Base-by-base conservation (phyloP, 1,139 yeast species). In the Kazachstania sp. region DNA sequence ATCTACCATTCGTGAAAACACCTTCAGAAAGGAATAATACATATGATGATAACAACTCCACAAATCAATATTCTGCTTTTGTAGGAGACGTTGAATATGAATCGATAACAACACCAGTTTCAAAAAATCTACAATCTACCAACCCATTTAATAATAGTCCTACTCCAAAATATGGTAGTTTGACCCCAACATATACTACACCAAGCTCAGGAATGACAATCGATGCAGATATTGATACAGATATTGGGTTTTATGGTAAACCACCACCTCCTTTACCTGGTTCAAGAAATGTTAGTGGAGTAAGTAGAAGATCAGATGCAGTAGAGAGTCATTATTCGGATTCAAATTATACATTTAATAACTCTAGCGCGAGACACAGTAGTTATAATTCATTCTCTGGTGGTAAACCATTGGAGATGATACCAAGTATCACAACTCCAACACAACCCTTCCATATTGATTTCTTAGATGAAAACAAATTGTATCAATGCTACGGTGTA, bases 401-500 rank as follows among this genome's bases (percentile, higher is more conserved):
- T 20, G 63, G 64, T 13, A 66, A 61, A 44, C 64, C 65, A 3
- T 60, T 78, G 19, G 82, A 82, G 0, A 74, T 76, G 0, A 71
- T 74, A 4, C 83, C 84, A 1, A 61, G 63, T 39, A 56, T 70
- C 13, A 78, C 76, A 34, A 66, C 79, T 15, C 86, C 86, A 0
- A 71, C 73, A 41, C 67, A 80, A 13, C 84, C 83, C 2, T 80
- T 80, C 51, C 63, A 77, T 8, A 72, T 83, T 0, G 71, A 76
- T 3, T 65, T 75, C 1, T 63, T 81, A 39, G 71, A 70, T n/a
- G 70, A 71, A 32, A 67, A 69, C 20, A 83, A 79, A 53, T 71
- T 78, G 48, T 62, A 71, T 54, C 60, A 69, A 66, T 66, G 87
- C 66, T 59, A 59, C 47, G 58, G 76, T 70, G 80, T 82, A 63